A percentile compares a stretch with the other conserved stretches of the same genome.
These are phyloP conservation scores for Podaxis sp. DNA, from an alignment of 768 basidiomycete genomes.

Conservation along the genomic window DNA sequence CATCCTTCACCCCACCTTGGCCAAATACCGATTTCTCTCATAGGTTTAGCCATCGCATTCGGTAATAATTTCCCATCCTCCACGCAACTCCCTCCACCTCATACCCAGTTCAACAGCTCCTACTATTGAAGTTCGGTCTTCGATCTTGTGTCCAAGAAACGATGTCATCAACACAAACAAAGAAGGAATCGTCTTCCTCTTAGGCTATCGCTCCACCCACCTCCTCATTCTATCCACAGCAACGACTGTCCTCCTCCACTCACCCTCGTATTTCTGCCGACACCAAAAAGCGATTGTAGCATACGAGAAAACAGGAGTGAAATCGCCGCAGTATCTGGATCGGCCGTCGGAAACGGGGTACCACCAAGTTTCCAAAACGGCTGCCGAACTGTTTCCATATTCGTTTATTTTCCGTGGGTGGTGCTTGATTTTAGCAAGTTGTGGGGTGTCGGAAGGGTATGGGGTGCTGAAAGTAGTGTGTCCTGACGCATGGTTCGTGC, in stretches of 20 bases:
- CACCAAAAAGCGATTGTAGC: constrained; percentile 36
- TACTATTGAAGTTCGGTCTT: constrained; percentile 55
- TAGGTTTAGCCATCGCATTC: constrained; percentile 62
- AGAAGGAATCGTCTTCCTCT: constrained; percentile 83
- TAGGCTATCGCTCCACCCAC: constrained; percentile 90
- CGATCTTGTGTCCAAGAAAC: constrained; percentile 66
- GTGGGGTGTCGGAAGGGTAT: constrained; percentile 37
- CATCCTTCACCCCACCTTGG: constrained; percentile 65
- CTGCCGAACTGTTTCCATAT: constrained; percentile 76
- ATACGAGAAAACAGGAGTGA: constrained; percentile 15
- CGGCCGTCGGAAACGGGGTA: constrained; percentile 24
- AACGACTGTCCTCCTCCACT: constrained; percentile 75
- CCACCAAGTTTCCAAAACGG: constrained; percentile 71
- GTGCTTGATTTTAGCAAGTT: constrained; percentile 42
- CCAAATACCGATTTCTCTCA: constrained; percentile 51
- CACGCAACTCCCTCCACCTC: background rate
- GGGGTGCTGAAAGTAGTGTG: constrained; percentile 31
- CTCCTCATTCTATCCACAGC: constrained; percentile 83
- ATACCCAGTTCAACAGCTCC: constrained; percentile 65
- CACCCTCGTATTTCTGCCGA: constrained; percentile 69
- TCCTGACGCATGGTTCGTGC: constrained; percentile 48
- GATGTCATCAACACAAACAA: constrained; percentile 80
- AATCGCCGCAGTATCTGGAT: constrained; percentile 21
- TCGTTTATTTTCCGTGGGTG: constrained; percentile 74
- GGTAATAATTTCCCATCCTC: constrained; percentile 36